These are phyloP conservation scores for Colletotrichum viniferum DNA, from an alignment of 2,329 filamentous ascomycete species.

Conservation along the genomic window DNA sequence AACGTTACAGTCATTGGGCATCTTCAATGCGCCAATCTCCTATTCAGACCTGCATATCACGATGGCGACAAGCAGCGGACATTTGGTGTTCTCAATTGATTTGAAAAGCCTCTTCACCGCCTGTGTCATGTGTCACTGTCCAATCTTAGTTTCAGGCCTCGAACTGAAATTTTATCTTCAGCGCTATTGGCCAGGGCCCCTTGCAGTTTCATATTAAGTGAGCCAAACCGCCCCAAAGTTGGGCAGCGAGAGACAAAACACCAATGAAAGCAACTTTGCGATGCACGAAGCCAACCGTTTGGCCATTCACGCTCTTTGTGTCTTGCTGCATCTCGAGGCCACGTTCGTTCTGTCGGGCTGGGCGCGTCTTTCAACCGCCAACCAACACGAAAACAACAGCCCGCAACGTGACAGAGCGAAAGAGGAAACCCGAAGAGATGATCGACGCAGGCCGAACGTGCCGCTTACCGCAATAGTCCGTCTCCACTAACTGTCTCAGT, in stretches of 20 bases:
- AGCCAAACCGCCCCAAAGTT: background rate
- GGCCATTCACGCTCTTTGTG: background rate
- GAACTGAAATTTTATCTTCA: background rate
- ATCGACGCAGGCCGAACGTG: background rate
- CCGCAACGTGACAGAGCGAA: background rate
- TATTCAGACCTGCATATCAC: background rate
- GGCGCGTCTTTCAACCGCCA: background rate
- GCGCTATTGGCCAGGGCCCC: background rate
- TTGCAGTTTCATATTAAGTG: conserved; percentile 11
- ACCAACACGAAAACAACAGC: background rate
- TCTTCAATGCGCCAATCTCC: background rate
- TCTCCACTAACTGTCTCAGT: background rate
- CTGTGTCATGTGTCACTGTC: background rate
- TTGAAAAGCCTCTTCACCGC: conserved; percentile 4
- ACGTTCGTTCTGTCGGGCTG: background rate
- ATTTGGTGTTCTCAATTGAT: background rate
- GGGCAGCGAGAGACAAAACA: background rate
- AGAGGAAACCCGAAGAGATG: background rate
- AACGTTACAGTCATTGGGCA: background rate
- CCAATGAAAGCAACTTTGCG: background rate
- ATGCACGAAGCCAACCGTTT: background rate
- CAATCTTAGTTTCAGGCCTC: conserved; percentile 9
- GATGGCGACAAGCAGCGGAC: background rate
- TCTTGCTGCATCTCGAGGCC: background rate
- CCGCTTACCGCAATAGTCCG: background rate